Base-by-base conservation (phyloP, 2,329 filamentous ascomycete genomes). In the Colletotrichum simmondsii region DNA sequence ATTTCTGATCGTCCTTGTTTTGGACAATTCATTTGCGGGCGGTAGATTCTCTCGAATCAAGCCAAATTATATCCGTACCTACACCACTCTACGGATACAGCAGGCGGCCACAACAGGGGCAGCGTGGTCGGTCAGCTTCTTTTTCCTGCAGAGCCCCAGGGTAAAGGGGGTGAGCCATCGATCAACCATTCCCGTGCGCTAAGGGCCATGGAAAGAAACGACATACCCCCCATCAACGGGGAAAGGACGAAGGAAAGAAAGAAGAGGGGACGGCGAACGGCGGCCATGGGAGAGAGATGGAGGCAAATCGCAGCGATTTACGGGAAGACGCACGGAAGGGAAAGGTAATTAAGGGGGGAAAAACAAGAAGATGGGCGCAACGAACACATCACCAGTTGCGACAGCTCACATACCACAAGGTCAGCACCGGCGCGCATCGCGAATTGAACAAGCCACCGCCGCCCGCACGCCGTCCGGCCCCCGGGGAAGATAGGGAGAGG, bases 361-460 rank as follows among this genome's bases (percentile, higher is more conserved):
- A 16, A 32, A 4, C 24, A 35, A 12, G 56, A 46, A 53, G 37
- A 53, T 42, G 64, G 37, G 53, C 57, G 49, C 12, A 59, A 52
- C 57, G 64, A 52, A 60, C 57, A 62, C 19, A 65, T 61, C 61
- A 53, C 12, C 54, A 49, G 67, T 64, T 65, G 61, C 60, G 66
- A 73, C 66, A 56, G 30, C 53, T 73, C 73, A 62, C 63, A 67
- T 70, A 12, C 37, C 62, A 73, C 66, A 67, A 28, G 32, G 35
- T 46, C n/a, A 37, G 6, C 52, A 57, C 5, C 24, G 19, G 14
- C 22, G 16, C 24, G 16, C 52, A 42, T 54, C 46, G 19, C 42
- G 42, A 49, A 49, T 22, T 22, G 42, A 49, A 49, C 19, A 49
- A 49, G 42, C 42, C 42, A 49, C 19, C 19, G 42, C 42, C 42